Base-by-base conservation (phyloP, 345 rosid species). In the Erodium maritimum region DNA sequence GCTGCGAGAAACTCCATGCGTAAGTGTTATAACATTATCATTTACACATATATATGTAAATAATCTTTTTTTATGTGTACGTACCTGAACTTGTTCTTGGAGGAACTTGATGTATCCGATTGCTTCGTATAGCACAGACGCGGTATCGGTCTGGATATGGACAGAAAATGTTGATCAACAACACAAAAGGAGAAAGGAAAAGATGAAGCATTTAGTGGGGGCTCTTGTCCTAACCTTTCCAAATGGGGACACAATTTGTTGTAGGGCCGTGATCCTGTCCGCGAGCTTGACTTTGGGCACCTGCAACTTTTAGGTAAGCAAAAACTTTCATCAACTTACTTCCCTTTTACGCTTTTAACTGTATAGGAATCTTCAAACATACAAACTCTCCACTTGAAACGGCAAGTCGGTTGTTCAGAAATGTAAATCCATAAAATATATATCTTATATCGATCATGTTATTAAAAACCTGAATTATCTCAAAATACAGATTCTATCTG, bases 211-310 rank as follows among this genome's bases (percentile, higher is more conserved):
- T 11, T 37, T 58, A 45, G 56, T 59, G 17, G 37, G 59, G 21
- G 67, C 20, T 34, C 37, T 34, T 67, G 5, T 50, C 55, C 19
- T 61, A 59, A 89, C 97, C 97, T 84, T 87, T 68, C 97, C 97
- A 67, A 82, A 90, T 19, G 97, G 97, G 55, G 97, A 84, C 73
- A 90, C 97, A 67, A 90, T 90, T 75, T 90, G 97, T 67, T 90
- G 97, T 65, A 90, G 90, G 73, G 87, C 80, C 11, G 93, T 83
- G 77, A 90, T 82, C 75, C 71, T 87, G 65, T 90, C 95, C 23
- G 82, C 85, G 53, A 87, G 77, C 78, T 90, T 90, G 56, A 80
- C 86, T 87, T 87, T 90, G 55, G 97, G 86, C 73, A 72, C 77
- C 64, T 83, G 90, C 77, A 76, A 60, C 78, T 68, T 24, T 57